Evolutionary conservation across 2,329 filamentous ascomycete genomes (phyloP).

Genomic region (Pseudocercospora crystallina): DNA sequence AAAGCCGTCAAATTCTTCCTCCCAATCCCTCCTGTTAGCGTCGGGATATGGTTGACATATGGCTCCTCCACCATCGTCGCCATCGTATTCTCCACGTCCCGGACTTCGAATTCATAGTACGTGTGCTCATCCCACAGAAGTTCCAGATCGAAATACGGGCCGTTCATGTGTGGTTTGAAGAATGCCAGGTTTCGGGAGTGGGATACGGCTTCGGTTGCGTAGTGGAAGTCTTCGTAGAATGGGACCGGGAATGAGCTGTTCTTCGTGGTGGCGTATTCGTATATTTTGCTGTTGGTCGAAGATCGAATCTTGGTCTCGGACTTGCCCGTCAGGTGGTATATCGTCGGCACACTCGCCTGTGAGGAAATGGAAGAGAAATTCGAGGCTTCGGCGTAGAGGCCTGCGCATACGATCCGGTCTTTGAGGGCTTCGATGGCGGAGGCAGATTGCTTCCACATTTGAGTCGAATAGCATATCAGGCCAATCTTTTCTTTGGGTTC

Average conservation of each 20-base stretch:
- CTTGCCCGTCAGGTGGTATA: constrained; percentile 28
- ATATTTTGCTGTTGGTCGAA: constrained; percentile 27
- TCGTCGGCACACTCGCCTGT: constrained; percentile 24
- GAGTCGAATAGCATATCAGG: constrained; percentile 31
- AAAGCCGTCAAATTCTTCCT: constrained; percentile 63
- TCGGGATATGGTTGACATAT: constrained; percentile 76
- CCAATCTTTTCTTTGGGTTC: constrained; percentile 42
- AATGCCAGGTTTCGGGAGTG: constrained; percentile 68
- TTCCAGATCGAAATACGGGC: constrained; percentile 72
- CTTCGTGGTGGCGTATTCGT: constrained; percentile 48
- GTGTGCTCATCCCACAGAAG: constrained; percentile 79
- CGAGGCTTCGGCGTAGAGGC: constrained; percentile 34
- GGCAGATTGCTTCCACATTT: constrained; percentile 25
- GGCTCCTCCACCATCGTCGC: constrained; percentile 77
- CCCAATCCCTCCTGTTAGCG: constrained; percentile 67
- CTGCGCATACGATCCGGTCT: constrained; percentile 33
- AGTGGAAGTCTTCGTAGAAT: constrained; percentile 52
- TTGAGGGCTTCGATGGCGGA: constrained; percentile 23
- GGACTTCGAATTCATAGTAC: constrained; percentile 66
- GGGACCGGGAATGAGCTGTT: constrained; percentile 52
- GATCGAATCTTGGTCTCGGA: constrained; percentile 19
- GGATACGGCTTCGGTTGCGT: constrained; percentile 57
- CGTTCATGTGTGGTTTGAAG: constrained; percentile 61
- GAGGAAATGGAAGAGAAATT: constrained; percentile 18
- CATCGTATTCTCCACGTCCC: constrained; percentile 72